Conservation (phyloP, 108 stramenopile species). For the Aurantiochytrium sp. region DNA sequence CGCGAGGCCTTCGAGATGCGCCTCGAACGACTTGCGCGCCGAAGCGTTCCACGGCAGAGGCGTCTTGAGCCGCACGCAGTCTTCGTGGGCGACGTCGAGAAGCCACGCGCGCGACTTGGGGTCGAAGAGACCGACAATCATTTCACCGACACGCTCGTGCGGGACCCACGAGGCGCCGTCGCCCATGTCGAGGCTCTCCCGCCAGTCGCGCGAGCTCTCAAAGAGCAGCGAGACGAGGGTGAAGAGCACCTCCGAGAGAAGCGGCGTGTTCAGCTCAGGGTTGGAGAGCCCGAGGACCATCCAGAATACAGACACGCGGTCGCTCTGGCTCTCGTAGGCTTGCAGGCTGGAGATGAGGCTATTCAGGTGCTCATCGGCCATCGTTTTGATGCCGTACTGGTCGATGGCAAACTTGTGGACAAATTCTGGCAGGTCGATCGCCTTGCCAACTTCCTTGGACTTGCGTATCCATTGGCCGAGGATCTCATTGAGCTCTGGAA, state of each 20-base stretch:
- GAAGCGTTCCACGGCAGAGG: neutral
- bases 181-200: neutral
- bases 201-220: neutral
- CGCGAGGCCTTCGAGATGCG: neutral
- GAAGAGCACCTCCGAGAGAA: neutral
- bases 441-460: neutral
- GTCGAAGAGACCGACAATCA: neutral
- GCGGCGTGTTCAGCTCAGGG: neutral
- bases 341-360: neutral
- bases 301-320: neutral
- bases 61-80: neutral
- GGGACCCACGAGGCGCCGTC: neutral
- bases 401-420: neutral
- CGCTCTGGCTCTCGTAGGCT: neutral
- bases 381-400: neutral
- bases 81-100: neutral
- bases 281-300: neutral
- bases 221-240: neutral
- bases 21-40: neutral
- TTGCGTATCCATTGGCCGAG: neutral
- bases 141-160: neutral
- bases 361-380: neutral
- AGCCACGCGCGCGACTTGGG: neutral
- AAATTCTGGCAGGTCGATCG: neutral
- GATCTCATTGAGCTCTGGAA: neutral